These are phyloP conservation scores for Boletus rubescentipes DNA, from an alignment of 768 basidiomycete species.

Conservation along the genomic window DNA sequence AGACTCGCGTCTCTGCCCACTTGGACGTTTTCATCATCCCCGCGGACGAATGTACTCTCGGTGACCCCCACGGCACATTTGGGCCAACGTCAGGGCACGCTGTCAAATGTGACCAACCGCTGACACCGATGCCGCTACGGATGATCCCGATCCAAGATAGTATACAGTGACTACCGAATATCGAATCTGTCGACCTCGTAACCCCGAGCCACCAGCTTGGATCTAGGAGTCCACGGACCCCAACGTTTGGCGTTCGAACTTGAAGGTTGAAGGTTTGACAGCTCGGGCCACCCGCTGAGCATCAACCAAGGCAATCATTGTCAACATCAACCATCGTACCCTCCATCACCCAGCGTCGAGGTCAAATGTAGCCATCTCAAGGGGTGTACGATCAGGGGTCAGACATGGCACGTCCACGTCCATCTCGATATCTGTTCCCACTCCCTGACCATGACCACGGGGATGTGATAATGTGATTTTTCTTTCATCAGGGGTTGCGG, in stretches of 20 bases:
- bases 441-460: not conserved
- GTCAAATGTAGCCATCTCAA: no score
- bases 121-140: not conserved
- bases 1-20: not conserved
- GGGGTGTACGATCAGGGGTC: not conserved
- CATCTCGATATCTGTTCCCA: not conserved
- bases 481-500: no score
- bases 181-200: not conserved
- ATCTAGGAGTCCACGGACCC: not conserved
- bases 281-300: not conserved
- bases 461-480: no score
- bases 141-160: not conserved
- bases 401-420: not conserved
- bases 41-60: not conserved
- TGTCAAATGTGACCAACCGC: not conserved
- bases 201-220: not conserved
- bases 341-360: not conserved
- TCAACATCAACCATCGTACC: not conserved
- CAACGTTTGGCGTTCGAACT: not conserved
- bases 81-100: not conserved
- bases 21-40: not conserved
- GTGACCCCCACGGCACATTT: not conserved
- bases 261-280: not conserved
- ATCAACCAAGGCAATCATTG: not conserved
- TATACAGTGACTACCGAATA: not conserved